These are phyloP conservation scores for Tricholoma flavovirens DNA, from an alignment of 768 basidiomycete species.

Conservation along the genomic window DNA sequence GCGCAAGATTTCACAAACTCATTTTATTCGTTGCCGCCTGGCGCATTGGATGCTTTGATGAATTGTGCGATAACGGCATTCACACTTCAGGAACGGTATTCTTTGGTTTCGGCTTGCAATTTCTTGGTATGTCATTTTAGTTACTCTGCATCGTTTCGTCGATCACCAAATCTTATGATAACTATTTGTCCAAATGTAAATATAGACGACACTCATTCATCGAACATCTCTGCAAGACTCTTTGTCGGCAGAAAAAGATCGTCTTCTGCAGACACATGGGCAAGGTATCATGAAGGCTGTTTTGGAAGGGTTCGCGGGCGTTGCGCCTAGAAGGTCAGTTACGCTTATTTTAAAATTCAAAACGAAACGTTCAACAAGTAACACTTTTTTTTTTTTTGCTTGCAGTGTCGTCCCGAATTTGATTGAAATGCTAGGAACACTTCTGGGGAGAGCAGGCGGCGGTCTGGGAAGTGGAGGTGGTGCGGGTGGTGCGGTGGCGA, in stretches of 20 bases:
- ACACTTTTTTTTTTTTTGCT: no score
- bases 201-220: slow-evolving; percentile 58
- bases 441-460: slow-evolving; percentile 47
- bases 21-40: slow-evolving; percentile 54
- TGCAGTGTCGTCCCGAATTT: slow-evolving; percentile 72
- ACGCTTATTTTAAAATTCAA: background rate
- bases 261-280: slow-evolving; percentile 48
- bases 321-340: slow-evolving; percentile 55
- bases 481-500: slow-evolving; percentile 26
- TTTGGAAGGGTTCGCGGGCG: slow-evolving; percentile 74
- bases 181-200: no score
- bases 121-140: slow-evolving; percentile 59
- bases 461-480: slow-evolving; percentile 17
- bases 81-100: slow-evolving; percentile 71
- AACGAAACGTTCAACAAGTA: background rate
- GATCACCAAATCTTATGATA: background rate
- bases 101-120: slow-evolving; percentile 71
- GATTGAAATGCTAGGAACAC: slow-evolving; percentile 69
- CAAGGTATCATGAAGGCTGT: slow-evolving; percentile 65
- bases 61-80: slow-evolving; percentile 59
- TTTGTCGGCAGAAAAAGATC: slow-evolving; percentile 43
- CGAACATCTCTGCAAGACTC: slow-evolving; percentile 61
- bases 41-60: slow-evolving; percentile 58
- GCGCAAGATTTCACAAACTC: slow-evolving; percentile 50
- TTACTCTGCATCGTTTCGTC: background rate